phyloP scores from a whole-genome alignment of 108 stramenopile species.

The Chaetoceros muelleri region DNA sequence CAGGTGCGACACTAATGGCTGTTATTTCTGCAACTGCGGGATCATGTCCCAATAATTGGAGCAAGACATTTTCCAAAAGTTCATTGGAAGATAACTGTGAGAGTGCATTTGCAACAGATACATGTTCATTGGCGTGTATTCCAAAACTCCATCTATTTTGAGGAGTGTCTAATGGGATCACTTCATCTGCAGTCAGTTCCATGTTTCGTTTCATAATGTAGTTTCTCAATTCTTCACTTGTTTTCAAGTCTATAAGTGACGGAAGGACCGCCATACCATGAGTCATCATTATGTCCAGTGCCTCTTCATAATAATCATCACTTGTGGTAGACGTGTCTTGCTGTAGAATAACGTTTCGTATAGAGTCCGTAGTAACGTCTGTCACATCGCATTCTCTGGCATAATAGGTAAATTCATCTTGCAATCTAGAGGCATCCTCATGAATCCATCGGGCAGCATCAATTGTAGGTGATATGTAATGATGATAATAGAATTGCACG shows the following conservation, averaged over 20 bases:
- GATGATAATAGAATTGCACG: background rate
- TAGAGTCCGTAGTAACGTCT: slow-evolving; percentile 24
- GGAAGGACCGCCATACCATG: slow-evolving; percentile 39
- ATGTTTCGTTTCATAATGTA: slow-evolving; percentile 30
- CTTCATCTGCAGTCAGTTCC: slow-evolving; percentile 12
- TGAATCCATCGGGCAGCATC: background rate
- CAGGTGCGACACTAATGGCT: slow-evolving; percentile 35
- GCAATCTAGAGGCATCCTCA: slow-evolving; percentile 1
- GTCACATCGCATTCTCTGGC: slow-evolving; percentile 20
- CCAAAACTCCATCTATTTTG: slow-evolving; percentile 32
- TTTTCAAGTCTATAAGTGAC: slow-evolving; percentile 13
- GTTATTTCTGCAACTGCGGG: slow-evolving; percentile 45
- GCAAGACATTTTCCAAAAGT: slow-evolving; percentile 13
- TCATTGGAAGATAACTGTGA: slow-evolving; percentile 26
- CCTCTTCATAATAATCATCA: too few species aligned
- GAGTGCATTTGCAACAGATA: slow-evolving; percentile 28
- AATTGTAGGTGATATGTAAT: background rate
- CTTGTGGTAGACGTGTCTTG: background rate
- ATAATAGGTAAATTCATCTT: slow-evolving; percentile 45
- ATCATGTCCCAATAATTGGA: slow-evolving; percentile 33
- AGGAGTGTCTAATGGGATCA: slow-evolving; percentile 30
- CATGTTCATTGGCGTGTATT: slow-evolving; percentile 44
- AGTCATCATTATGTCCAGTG: slow-evolving; percentile 25
- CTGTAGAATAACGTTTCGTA: slow-evolving; percentile 12
- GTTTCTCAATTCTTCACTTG: slow-evolving; percentile 18